phyloP scores from a whole-genome alignment of 441 rosid species.

The Brassica hybrid region DNA sequence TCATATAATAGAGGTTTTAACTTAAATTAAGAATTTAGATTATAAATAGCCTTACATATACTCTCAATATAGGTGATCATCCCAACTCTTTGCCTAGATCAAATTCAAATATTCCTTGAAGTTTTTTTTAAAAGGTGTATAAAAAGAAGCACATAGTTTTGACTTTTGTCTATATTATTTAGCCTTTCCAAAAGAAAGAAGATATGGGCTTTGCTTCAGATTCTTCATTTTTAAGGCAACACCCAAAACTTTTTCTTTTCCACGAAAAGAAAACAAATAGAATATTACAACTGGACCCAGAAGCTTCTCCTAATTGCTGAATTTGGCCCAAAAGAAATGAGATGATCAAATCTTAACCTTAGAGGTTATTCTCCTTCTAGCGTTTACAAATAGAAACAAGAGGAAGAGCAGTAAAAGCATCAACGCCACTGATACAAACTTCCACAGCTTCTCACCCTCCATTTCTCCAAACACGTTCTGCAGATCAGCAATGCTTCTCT shows the following conservation, averaged over 20 bases:
- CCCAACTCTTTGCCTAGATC: not conserved
- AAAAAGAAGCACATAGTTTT: not conserved
- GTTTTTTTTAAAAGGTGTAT: not conserved
- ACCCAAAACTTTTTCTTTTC: conserved; percentile 41
- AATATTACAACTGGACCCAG: conserved; percentile 28
- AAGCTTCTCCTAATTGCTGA: conserved; percentile 13
- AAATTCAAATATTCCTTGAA: not conserved
- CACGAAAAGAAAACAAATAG: conserved; percentile 27
- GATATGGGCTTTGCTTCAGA: conserved; percentile 16
- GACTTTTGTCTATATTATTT: not conserved
- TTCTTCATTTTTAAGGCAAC: conserved; percentile 24
- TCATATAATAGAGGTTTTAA: not conserved
- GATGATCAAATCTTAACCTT: conserved; percentile 66
- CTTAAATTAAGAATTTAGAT: not conserved
- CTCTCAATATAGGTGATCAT: not conserved
- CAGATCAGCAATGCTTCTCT: conserved; percentile 40
- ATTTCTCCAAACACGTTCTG: conserved; percentile 51
- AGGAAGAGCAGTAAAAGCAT: conserved; percentile 48
- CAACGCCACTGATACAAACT: conserved; percentile 44
- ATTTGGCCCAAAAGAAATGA: conserved; percentile 16
- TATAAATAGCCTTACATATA: not conserved
- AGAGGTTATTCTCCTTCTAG: conserved; percentile 72
- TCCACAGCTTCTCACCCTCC: conserved; percentile 49
- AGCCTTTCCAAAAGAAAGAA: conserved; percentile 16
- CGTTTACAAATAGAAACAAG: conserved; percentile 58